phyloP scores from a whole-genome alignment of 768 basidiomycete genomes.

The Kwoniella sp. region DNA sequence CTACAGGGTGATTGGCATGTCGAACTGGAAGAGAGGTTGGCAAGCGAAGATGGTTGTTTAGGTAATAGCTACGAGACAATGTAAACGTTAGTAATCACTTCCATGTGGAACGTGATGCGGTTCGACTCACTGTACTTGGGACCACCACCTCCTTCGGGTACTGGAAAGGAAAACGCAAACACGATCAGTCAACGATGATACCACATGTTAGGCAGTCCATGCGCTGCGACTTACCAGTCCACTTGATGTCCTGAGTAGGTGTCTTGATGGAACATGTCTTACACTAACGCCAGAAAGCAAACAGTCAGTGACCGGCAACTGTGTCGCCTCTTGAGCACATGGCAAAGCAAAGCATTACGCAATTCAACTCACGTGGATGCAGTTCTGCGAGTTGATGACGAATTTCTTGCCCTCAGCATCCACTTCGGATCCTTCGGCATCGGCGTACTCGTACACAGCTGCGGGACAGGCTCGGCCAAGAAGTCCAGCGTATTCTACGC shows the following conservation, averaged over 20 bases:
- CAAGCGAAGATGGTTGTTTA: constrained; percentile 9
- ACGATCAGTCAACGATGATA: neutral
- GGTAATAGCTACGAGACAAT: constrained; percentile 27
- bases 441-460: constrained; percentile 93
- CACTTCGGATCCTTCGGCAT: constrained; percentile 63
- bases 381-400: constrained; percentile 86
- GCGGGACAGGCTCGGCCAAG: constrained; percentile 91
- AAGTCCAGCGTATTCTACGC: constrained; percentile 74
- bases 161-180: constrained; percentile 58
- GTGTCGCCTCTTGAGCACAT: neutral
- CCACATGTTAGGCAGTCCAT: neutral
- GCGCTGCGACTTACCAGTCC: constrained; percentile 59
- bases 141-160: constrained; percentile 94
- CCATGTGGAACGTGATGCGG: neutral
- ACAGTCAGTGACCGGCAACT: neutral
- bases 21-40: neutral
- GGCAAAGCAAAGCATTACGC: neutral
- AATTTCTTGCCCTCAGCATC: constrained; percentile 82
- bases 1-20: too few relatives aligned
- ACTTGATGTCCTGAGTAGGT: constrained; percentile 93
- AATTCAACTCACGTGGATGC: constrained; percentile 51
- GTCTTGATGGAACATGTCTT: constrained; percentile 94
- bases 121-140: constrained; percentile 82
- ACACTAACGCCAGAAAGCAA: constrained; percentile 62
- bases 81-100: neutral